Evolutionary conservation across 441 rosid genomes (phyloP).

Genomic region (Adansonia gregorii): DNA sequence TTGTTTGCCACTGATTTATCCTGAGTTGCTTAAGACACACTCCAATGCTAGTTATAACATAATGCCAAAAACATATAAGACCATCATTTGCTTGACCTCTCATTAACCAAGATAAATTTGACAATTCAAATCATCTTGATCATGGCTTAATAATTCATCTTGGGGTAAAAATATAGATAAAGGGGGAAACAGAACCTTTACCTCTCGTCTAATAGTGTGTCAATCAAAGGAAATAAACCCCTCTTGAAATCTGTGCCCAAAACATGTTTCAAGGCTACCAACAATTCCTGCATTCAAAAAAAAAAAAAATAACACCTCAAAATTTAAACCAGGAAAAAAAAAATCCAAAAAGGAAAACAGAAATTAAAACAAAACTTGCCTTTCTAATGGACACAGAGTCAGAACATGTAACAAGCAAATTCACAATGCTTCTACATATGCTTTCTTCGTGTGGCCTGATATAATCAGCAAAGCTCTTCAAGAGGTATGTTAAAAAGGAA

Average conservation of each 20-base stretch:
- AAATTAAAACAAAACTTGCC: conserved; percentile 43
- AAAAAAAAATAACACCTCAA: conserved; percentile 19
- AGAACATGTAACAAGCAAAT: conserved; percentile 94
- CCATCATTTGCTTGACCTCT: background rate
- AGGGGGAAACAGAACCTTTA: conserved; percentile 34
- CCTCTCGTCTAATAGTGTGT: conserved; percentile 93
- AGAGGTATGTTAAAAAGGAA: conserved; percentile 89
- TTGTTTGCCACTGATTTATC: background rate
- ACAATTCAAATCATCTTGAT: conserved; percentile 4
- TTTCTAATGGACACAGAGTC: conserved; percentile 94
- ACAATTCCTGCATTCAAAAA: conserved; percentile 73
- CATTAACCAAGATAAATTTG: background rate
- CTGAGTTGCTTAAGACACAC: background rate
- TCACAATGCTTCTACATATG: conserved; percentile 95
- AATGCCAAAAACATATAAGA: background rate
- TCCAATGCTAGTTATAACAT: background rate
- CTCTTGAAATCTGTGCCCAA: conserved; percentile 97
- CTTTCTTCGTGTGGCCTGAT: conserved; percentile 96
- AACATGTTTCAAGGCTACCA: conserved; percentile 94
- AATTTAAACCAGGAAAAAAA: conserved; percentile 24
- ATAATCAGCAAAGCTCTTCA: conserved; percentile 94
- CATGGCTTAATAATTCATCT: background rate
- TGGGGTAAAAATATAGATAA: background rate
- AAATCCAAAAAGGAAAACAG: conserved; percentile 20
- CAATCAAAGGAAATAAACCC: conserved; percentile 95